These are phyloP conservation scores for Rubia tinctorum DNA, from an alignment of 305 asterid species.

Conservation along the genomic window DNA sequence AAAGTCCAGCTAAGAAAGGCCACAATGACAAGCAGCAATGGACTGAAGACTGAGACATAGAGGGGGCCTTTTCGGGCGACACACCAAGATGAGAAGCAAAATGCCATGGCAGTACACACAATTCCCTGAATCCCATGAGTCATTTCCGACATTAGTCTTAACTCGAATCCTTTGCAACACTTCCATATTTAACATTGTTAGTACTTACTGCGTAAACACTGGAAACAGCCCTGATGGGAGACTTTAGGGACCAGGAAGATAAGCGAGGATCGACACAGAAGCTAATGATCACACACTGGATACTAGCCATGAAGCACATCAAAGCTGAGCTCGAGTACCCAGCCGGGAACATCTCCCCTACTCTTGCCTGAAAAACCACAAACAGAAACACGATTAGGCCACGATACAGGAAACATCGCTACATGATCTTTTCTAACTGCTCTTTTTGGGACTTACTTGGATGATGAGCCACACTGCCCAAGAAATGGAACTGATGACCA, in stretches of 20 bases:
- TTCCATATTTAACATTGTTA: background rate
- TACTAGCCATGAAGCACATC: constrained; percentile 70
- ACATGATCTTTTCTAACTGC: too few species aligned
- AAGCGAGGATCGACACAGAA: constrained; percentile 43
- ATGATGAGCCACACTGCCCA: constrained; percentile 81
- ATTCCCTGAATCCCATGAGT: constrained; percentile 45
- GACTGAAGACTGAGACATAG: constrained; percentile 84
- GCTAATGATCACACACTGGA: constrained; percentile 63
- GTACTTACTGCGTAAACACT: constrained; percentile 50
- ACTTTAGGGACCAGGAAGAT: constrained; percentile 63
- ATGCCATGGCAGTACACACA: constrained; percentile 76
- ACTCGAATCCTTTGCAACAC: background rate
- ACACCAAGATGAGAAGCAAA: constrained; percentile 79
- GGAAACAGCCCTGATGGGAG: constrained; percentile 57
- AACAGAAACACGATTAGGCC: background rate
- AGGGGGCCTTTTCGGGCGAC: constrained; percentile 77
- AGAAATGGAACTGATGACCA: constrained; percentile 64
- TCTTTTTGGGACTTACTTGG: constrained; percentile 43
- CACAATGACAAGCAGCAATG: constrained; percentile 73
- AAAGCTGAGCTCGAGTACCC: constrained; percentile 84
- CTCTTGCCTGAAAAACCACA: constrained; percentile 40
- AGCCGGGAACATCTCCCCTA: constrained; percentile 54
- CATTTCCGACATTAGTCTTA: too few species aligned
- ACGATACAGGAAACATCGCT: too few species aligned
- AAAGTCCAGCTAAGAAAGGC: constrained; percentile 69